Percentiles rank a stretch among this genome's conserved stretches.
Conservation (phyloP, 441 rosid species). For the Melastoma candidum region DNA sequence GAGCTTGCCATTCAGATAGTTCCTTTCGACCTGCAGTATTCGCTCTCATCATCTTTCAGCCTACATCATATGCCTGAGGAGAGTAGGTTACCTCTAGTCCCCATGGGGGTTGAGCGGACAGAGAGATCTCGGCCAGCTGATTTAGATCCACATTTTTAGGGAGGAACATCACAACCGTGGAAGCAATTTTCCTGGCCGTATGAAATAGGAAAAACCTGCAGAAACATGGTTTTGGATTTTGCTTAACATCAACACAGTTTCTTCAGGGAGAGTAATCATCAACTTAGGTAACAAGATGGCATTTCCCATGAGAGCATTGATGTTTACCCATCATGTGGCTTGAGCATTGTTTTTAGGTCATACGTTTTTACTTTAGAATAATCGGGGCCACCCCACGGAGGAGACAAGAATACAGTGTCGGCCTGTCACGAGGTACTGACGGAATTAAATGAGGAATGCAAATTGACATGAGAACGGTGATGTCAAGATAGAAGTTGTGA, state of each 20-base stretch:
- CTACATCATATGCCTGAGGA: too few relatives aligned
- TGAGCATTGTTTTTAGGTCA: constrained; percentile 73
- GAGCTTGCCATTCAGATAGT: constrained; percentile 74
- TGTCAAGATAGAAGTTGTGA: too few relatives aligned
- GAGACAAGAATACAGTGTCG: constrained; percentile 71
- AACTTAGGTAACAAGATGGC: background rate
- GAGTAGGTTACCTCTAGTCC: constrained; percentile 53
- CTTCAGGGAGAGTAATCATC: background rate
- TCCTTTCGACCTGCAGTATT: constrained; percentile 48
- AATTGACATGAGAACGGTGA: constrained; percentile 8
- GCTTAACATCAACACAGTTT: background rate
- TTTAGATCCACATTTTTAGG: constrained; percentile 65
- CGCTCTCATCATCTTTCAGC: too few relatives aligned
- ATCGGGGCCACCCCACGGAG: constrained; percentile 47
- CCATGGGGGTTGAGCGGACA: constrained; percentile 61
- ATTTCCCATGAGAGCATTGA: background rate
- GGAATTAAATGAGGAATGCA: constrained; percentile 1
- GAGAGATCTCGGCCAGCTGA: constrained; percentile 73
- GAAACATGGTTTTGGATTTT: background rate
- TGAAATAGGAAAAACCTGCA: constrained; percentile 58
- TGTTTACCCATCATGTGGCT: constrained; percentile 74
- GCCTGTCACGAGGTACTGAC: constrained; percentile 23
- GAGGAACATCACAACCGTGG: constrained; percentile 75
- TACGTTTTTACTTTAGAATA: constrained; percentile 21
- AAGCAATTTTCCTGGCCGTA: constrained; percentile 50